Evolutionary conservation across 805 yeast species (phyloP), one percentile per base, ranked within the genome.

Genomic region (Sungouiella thailandica): DNA sequence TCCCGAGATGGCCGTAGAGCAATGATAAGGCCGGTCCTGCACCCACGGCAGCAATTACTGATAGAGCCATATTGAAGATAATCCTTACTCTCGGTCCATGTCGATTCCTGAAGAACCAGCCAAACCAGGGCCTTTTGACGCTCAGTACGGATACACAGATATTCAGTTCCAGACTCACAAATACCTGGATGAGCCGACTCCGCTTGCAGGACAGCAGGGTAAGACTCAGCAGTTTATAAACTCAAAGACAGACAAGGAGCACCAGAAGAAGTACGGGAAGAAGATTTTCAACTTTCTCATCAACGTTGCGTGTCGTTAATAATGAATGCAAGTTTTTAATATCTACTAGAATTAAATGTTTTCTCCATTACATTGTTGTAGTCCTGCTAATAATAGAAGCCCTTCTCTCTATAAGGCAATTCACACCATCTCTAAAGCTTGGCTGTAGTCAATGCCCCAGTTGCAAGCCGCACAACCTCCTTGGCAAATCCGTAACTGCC

Each of bases 401-500:
- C 22, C 22, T 7, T 19, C 9, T 19, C 7, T 19, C 22, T 19
- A 19, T 19, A 19, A 7, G 7, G 22, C 9, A 9, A 19, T 19
- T 7, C 9, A 19, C 22, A 19, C 9, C 7, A 19, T 19, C 8
- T 3, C 23, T 29, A 34, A 13, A 35, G 24, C 14, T 30, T 35
- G 9, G 35, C 28, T 6, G 24, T 28, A n/a, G 25, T n/a, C 16
- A 28, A 18, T 10, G 34, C 25, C 7, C 20, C 17, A 4, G 8
- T 20, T 2, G 31, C 66, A 12, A 66, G 44, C 31, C 44, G 36
- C 12, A 68, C 62, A 4, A 74, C 76, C 38, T 57, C 61, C n/a
- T 49, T 44, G 20, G 83, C 76, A 52, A 77, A 67, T 1, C 87
- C 89, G 39, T 70, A 74, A 3, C 85, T 80, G 3, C 81, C 70